Evolutionary conservation across 2,329 filamentous ascomycete genomes (phyloP), one percentile per base, ranked within the genome.

Genomic region (Phoma sp.): DNA sequence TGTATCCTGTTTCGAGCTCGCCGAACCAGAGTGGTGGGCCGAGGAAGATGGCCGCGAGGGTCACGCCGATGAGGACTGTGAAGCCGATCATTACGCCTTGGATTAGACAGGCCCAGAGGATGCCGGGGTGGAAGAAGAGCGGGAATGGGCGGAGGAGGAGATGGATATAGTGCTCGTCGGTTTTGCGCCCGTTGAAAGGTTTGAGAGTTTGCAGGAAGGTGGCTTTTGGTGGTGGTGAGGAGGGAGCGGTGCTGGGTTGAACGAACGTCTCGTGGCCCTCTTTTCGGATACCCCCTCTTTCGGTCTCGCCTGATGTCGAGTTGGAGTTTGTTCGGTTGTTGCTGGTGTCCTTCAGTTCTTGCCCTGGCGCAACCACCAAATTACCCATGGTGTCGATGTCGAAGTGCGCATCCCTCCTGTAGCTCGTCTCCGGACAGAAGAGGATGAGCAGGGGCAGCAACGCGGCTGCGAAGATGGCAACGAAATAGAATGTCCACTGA

Each of bases 11-110:
- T 68, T 90, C 78, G 47, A 91, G 88, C 76, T 96, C 91, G 63
- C 85, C 82, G 84, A 93, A 96, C 80, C 87, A 95, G 36, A 94
- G 84, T 0, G 92, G 92, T 1, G 88, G 88, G 1, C 88, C 88
- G 31, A 96, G 82, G 79, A 96, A 95, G 67, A 96, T 88, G 56
- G 88, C 86, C 8, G 90, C 92, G 35, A 96, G 81, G 57, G 96
- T 88, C 54, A 96, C 90, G 46, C 92, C 93, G 61, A 74, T 94
- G 70, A 97, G 91, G 15, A 97, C 91, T 1, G 93, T 96, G 93
- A 94, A 98, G 61, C 93, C 94, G 68, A 97, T 96, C 70, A 96
- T 85, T 4, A 90, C 86, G 15, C 93, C 93, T 81, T 96, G 93
- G 44, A 93, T 91, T 3, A 97, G 80, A 67, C 84, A 86, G 15